phyloP scores from a whole-genome alignment of 345 rosid species.

The Alliaria petiolata region DNA sequence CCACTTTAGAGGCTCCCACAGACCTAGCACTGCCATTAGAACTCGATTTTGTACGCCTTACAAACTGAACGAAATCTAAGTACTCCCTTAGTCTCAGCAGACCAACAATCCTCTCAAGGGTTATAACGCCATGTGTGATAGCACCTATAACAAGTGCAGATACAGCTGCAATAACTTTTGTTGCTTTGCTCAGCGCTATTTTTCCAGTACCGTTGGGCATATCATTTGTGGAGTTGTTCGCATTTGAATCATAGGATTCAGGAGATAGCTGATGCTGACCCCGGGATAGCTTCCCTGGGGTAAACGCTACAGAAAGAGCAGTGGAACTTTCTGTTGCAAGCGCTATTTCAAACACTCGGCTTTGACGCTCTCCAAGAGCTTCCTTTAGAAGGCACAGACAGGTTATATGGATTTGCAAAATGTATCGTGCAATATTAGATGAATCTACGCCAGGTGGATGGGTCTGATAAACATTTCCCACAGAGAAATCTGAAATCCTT shows the following conservation, averaged over 20 bases:
- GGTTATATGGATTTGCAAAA: conserved; percentile 73
- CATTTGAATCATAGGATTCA: conserved; percentile 62
- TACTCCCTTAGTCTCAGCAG: conserved; percentile 81
- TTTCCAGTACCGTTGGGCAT: conserved; percentile 44
- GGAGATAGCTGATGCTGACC: conserved; percentile 73
- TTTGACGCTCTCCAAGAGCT: conserved; percentile 97
- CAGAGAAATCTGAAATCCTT: conserved; percentile 66
- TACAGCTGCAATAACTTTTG: conserved; percentile 71
- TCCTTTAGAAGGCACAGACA: conserved; percentile 85
- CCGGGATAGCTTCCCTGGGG: conserved; percentile 81
- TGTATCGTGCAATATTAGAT: conserved; percentile 55
- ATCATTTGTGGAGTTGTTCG: conserved; percentile 44
- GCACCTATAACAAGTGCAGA: conserved; percentile 85
- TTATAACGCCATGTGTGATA: conserved; percentile 83
- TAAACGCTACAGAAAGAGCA: conserved; percentile 59
- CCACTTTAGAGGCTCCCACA: conserved; percentile 56
- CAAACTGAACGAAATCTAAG: conserved; percentile 80
- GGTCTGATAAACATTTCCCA: conserved; percentile 44
- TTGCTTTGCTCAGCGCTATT: conserved; percentile 41
- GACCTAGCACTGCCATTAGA: conserved; percentile 83
- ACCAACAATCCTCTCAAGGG: conserved; percentile 89
- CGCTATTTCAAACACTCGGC: conserved; percentile 93
- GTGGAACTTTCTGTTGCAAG: conserved; percentile 87
- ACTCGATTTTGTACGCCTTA: conserved; percentile 62
- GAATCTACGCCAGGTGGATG: conserved; percentile 45